Evolutionary conservation across 768 basidiomycete genomes (phyloP), one percentile per base, ranked within the genome.

Genomic region (Lactarius deliciosus): DNA sequence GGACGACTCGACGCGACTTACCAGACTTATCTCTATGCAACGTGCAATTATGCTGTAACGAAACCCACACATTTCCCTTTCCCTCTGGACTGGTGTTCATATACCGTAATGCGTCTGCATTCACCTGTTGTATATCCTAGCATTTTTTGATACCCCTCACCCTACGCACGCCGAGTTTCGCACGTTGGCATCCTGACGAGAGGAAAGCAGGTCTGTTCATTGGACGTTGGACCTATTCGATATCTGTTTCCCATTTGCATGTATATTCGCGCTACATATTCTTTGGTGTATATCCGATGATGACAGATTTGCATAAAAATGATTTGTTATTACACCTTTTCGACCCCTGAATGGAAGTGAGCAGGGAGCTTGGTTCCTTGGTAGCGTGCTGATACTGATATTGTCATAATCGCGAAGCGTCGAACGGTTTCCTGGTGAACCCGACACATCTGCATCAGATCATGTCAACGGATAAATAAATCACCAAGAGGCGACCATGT

Each of bases 21-120:
- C 18, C 58, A 55, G 66, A 67, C 16, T 28, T 41, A 32, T 50
- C 57, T 32, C 57, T 61, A 67, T 64, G 62, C 50, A 40, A n/a
- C 57, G 62, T 60, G 66, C 63, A 64, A 63, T 45, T 15, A 64
- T 32, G 16, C 54, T 68, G 66, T 68, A 68, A 68, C 53, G 66
- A 63, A 68, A 38, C 32, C 7, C 59, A 25, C 62, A 56, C 62
- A 60, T 28, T 38, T 38, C 28, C 9, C 55, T n/a, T 20, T 16
- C 16, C 20, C 30, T n/a, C 55, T 45, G 22, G 22, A 25, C 50
- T 53, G 50, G 50, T 50, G 66, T 64, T 54, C 32, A 60, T 60
- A 68, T 68, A 68, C 63, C 66, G 58, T 60, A 67, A 60, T 56
- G 16, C 28, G 50, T 28, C 36, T 53, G 65, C 54, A 58, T 58